Base-by-base conservation (phyloP, 805 yeast genomes). In the Starmerella vitae region DNA sequence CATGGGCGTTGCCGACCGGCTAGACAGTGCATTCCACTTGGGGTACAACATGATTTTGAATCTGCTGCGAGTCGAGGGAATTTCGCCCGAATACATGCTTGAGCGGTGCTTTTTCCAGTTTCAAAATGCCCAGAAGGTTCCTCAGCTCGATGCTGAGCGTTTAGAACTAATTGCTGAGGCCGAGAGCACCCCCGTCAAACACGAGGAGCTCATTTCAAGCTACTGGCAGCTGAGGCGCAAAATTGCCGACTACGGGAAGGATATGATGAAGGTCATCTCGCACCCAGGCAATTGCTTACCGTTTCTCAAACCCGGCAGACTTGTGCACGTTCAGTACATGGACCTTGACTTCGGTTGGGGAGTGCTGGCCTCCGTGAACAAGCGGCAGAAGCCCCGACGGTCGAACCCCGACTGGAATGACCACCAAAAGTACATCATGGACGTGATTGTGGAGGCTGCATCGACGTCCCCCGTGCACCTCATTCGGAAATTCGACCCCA, bases 21-120 rank as follows among this genome's bases (percentile, higher is more conserved):
- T 91, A 42, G 97, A 91, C 56, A 88, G 97, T 17, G 97, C 98
- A 0, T 91, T 91, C 71, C 98, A 91, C 58, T 65, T 91, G 45
- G 96, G 97, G 19, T 91, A 91, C 61, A 91, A 91, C 58, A 91
- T 91, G 99, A 83, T 86, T 53, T 37, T 91, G 60, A 91, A 91
- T 59, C 68, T 91, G 59, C 74, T 91, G 79, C 75, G 98, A 56
- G 98, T 91, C 13, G 98, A 91, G 62, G 98, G 98, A 43, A 83
- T 91, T 39, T 85, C 97, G 1, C 97, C 99, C 0, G 98, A 91
- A 58, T 91, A 80, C 48, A 86, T 91, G 96, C 68, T 91, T 48
- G 94, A 85, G 57, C 72, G 79, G 51, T 88, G 98, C 2, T 91
- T 91, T 55, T 91, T 66, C 64, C 99, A 91, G 60, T 93, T 86